Percentiles rank a stretch among this genome's conserved stretches.
Evolutionary conservation across 306 rosid genomes (phyloP).

Genomic region (Vachellia pachyceras): DNA sequence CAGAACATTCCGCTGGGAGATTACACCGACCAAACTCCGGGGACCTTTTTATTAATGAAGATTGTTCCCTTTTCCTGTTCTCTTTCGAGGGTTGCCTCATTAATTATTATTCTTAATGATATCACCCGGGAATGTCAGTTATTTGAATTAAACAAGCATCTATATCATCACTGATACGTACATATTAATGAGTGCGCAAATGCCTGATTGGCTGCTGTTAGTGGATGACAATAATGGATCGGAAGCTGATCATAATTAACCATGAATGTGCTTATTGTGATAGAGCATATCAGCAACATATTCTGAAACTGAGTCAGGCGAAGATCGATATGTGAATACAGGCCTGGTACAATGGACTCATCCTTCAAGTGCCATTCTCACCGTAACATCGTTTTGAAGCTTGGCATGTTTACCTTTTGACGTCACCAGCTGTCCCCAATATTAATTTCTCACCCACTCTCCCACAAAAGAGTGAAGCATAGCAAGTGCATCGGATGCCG

Average conservation of each 20-base stretch:
- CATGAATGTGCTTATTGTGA: neutral
- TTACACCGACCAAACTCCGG: neutral
- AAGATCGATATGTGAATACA: neutral
- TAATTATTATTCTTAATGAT: neutral
- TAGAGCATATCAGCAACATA: neutral
- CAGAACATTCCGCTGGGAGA: too few species aligned
- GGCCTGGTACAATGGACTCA: too few species aligned
- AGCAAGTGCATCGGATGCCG: neutral
- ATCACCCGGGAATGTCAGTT: neutral
- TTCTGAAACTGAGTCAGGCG: neutral
- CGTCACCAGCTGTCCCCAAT: conserved; percentile 24
- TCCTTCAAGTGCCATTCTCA: too few species aligned
- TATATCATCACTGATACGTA: neutral
- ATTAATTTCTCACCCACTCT: conserved; percentile 30
- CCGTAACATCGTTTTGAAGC: conserved; percentile 14
- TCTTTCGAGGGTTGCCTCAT: too few species aligned
- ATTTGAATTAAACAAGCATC: neutral
- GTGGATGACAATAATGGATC: neutral
- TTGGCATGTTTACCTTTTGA: neutral
- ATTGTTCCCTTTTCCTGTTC: neutral
- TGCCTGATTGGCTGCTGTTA: neutral
- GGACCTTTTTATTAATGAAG: neutral
- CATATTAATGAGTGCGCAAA: neutral
- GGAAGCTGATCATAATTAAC: conserved; percentile 10
- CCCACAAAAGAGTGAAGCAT: conserved; percentile 15